Base-by-base conservation (phyloP, 1,139 yeast species). In the Saccharomycopsis hybrid region DNA sequence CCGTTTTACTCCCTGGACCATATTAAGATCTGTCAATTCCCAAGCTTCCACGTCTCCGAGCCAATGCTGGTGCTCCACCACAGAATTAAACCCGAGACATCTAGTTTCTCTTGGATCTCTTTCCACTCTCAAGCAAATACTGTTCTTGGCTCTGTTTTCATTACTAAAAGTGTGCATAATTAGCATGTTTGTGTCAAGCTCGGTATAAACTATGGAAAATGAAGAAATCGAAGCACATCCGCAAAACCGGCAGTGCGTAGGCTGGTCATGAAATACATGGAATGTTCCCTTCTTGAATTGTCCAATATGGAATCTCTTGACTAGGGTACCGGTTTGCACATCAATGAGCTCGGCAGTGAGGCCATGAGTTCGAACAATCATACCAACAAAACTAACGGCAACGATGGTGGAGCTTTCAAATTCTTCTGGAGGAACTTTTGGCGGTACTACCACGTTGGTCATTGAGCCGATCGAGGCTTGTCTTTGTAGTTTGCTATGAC, bases 71-170 rank as follows among this genome's bases (percentile, higher is more conserved):
- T 78, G 78, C 59, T 87, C 95, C 25, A 76, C 72, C 2, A 81
- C 88, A 0, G 85, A 80, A 54, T 80, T 86, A 60, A 87, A 85
- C 41, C 96, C 96, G 42, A 84, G 72, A 66, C 96, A 88, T 68
- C 96, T 76, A 42, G 87, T 85, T 68, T 88, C 96, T 60, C 95
- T 74, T 1, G 92, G 88, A 66, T 88, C 96, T 74, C 96, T 82
- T 65, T 88, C 96, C 38, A 85, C 95, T 66, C 96, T 78, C 50
- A 87, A 67, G 65, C 96, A 88, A 45, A 88, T 88, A 58, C 79
- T 82, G 55, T 79, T 84, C 59, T 85, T 85, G 3, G 95, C 88
- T 54, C 83, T 73, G 60, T 84, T 85, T 54, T 82, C 87, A 47
- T 83, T 78, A 47, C 76, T 77, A 60, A 80, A 80, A 0, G 94